These are phyloP conservation scores for Gentiana straminea DNA, from an alignment of 257 asterid species.

Conservation along the genomic window DNA sequence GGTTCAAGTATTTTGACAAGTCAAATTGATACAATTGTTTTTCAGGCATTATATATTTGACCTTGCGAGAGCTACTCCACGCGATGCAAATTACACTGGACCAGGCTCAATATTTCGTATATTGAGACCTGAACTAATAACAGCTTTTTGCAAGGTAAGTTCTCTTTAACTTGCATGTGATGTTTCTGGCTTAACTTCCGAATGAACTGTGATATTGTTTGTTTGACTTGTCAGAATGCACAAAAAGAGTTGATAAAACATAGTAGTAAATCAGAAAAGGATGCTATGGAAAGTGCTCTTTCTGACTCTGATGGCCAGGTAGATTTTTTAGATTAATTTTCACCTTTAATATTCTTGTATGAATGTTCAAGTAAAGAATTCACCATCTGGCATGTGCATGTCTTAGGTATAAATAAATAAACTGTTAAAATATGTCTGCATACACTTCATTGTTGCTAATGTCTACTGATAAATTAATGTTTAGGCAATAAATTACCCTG, in stretches of 20 bases:
- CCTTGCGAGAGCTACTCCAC: constrained; percentile 96
- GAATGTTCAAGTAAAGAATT: constrained; percentile 3
- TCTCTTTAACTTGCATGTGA: constrained; percentile 5
- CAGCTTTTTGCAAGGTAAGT: constrained; percentile 75
- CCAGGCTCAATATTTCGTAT: constrained; percentile 81
- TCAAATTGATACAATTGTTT: not conserved
- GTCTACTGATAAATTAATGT: too few species aligned
- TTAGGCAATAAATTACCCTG: not conserved
- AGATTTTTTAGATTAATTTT: constrained; percentile 5
- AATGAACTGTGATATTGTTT: constrained; percentile 1
- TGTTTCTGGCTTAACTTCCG: not conserved
- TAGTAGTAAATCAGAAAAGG: constrained; percentile 29
- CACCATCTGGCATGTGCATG: constrained; percentile 26
- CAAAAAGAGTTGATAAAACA: constrained; percentile 39
- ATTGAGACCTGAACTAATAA: constrained; percentile 79
- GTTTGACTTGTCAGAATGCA: constrained; percentile 37
- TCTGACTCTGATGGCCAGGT: constrained; percentile 32
- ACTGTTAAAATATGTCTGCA: too few species aligned
- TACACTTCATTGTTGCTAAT: too few species aligned
- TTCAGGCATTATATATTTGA: constrained; percentile 89
- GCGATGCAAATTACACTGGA: constrained; percentile 82
- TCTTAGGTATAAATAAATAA: constrained; percentile 40
- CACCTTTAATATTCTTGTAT: not conserved
- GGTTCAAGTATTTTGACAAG: too few species aligned
- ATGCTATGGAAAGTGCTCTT: constrained; percentile 25